Conservation (phyloP, 306 rosid species). For the Quercus alba region DNA sequence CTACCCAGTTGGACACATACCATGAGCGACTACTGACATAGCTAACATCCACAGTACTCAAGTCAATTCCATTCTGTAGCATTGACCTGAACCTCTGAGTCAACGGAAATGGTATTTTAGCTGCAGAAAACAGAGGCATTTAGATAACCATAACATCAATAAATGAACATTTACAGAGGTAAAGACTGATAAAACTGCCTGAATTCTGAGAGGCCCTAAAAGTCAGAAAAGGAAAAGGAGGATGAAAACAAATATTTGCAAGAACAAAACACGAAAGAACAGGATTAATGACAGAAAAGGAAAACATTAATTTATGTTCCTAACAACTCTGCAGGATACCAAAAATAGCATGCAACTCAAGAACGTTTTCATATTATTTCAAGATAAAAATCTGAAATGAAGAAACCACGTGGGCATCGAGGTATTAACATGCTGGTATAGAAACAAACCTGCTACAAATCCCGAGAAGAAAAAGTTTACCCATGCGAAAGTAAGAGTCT, state of each 20-base stretch:
- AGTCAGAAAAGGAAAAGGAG: background rate
- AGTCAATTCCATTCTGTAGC: conserved; percentile 98
- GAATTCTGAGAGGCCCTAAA: background rate
- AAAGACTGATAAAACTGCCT: background rate
- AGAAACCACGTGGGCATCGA: background rate
- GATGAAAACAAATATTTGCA: background rate
- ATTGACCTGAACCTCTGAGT: conserved; percentile 96
- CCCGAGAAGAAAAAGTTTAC: conserved; percentile 99
- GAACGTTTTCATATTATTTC: background rate
- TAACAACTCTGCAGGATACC: background rate
- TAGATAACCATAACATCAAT: background rate
- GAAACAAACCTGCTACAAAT: conserved; percentile 84
- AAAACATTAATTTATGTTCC: background rate
- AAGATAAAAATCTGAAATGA: background rate
- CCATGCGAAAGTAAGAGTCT: conserved; percentile 99
- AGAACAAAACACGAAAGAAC: background rate
- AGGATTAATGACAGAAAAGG: conserved; percentile 4
- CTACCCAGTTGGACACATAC: conserved; percentile 33
- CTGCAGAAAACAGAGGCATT: conserved; percentile 42
- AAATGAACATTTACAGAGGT: background rate
- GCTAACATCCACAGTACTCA: conserved; percentile 99
- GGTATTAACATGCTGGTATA: conserved; percentile 1
- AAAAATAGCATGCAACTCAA: background rate
- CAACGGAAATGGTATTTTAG: conserved; percentile 97
- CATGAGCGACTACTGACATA: conserved; percentile 99